Conservation (phyloP, 352 stramenopile genomes). For the Globisporangium nagaii region DNA sequence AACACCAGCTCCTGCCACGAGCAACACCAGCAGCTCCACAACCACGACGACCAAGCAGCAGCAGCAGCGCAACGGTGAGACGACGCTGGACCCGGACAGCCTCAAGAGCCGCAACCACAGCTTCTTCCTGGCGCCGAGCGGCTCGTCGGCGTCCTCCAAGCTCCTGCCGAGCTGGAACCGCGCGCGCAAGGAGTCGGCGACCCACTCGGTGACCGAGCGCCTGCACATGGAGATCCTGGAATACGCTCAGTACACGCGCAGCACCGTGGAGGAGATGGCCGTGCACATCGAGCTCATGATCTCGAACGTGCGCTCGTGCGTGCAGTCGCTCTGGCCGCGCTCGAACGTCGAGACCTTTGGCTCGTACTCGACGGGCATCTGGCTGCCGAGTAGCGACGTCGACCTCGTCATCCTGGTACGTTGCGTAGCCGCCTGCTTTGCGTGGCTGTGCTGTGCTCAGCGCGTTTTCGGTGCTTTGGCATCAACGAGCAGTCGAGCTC, state of each 20-base stretch:
- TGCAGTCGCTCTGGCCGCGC: conserved; percentile 65
- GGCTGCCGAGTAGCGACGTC: conserved; percentile 82
- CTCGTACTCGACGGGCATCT: conserved; percentile 85
- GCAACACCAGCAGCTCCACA: not conserved
- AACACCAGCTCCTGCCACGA: not conserved
- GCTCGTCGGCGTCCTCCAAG: conserved; percentile 12
- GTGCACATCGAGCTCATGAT: conserved; percentile 86
- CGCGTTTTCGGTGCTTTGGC: too few species aligned
- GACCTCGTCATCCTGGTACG: conserved; percentile 76
- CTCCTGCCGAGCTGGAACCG: conserved; percentile 31
- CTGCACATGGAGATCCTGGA: conserved; percentile 80
- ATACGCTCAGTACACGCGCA: conserved; percentile 66
- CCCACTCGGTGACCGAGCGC: conserved; percentile 27
- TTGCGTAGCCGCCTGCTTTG: too few species aligned
- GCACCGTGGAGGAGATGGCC: conserved; percentile 66
- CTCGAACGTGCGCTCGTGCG: conserved; percentile 56
- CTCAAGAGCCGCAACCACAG: conserved; percentile 74
- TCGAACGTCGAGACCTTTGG: conserved; percentile 79
- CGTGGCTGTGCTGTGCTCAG: too few species aligned
- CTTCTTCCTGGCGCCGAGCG: conserved; percentile 41
- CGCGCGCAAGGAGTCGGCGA: conserved; percentile 11
- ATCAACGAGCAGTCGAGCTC: too few species aligned
- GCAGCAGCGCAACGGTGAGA: not conserved
- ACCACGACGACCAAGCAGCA: not conserved
- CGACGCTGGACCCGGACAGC: conserved; percentile 37